These are phyloP conservation scores for Fusarium pseudograminearum DNA, from an alignment of 2,329 filamentous ascomycete genomes.

Conservation along the genomic window DNA sequence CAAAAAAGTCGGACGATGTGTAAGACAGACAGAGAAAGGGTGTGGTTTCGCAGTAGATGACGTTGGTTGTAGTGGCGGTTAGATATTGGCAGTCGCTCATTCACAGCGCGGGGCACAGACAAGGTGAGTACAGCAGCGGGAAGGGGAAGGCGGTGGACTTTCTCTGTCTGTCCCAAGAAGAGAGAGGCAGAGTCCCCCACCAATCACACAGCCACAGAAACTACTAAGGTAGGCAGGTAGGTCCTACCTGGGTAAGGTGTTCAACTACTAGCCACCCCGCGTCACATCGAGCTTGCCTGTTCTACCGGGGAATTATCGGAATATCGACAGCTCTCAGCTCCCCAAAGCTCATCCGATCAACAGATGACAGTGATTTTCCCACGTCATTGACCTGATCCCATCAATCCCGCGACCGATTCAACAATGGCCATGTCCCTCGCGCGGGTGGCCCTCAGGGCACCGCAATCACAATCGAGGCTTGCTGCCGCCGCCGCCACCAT, in stretches of 20 bases:
- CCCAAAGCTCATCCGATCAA: constrained; percentile 26
- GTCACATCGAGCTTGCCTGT: constrained; percentile 22
- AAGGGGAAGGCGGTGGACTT: constrained; percentile 35
- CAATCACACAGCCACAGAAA: constrained; percentile 23
- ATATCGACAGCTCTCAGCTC: constrained; percentile 30
- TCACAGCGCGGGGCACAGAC: constrained; percentile 33
- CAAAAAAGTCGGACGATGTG: constrained; percentile 4
- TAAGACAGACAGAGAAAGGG: constrained; percentile 14
- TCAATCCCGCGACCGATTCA: constrained; percentile 19
- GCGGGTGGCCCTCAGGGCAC: constrained; percentile 48
- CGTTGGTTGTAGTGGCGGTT: constrained; percentile 38
- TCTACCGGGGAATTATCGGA: constrained; percentile 36
- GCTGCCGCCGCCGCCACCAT: constrained; percentile 33
- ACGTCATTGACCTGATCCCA: constrained; percentile 41
- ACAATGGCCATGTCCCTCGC: constrained; percentile 50
- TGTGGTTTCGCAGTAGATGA: constrained; percentile 27
- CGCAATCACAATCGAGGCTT: constrained; percentile 43
- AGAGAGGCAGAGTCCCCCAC: constrained; percentile 23
- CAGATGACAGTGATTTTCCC: constrained; percentile 35
- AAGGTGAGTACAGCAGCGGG: constrained; percentile 1
- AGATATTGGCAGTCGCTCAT: constrained; percentile 34
- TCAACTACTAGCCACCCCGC: constrained; percentile 23
- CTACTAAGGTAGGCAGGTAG: neutral
- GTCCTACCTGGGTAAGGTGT: neutral
- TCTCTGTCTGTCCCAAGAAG: constrained; percentile 4